Percentiles rank a stretch among this genome's conserved stretches.
Evolutionary conservation across 2,329 filamentous ascomycete genomes (phyloP).

Genomic region (Pseudopithomyces chartarum): DNA sequence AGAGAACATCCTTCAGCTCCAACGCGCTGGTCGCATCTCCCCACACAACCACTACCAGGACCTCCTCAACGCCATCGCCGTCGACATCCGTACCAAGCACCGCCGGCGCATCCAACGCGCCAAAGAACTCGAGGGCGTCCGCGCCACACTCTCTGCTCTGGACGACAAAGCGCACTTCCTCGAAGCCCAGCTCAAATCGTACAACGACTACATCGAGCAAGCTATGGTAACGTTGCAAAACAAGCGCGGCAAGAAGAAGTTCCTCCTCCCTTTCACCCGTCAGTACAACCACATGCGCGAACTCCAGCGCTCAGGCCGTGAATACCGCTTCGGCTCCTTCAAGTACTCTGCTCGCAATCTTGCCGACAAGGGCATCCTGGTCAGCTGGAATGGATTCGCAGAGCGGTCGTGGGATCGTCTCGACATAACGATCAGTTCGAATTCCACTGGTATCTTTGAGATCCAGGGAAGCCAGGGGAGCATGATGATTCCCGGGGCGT

Average conservation of each 20-base stretch:
- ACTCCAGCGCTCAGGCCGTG: conserved; percentile 86
- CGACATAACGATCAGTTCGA: conserved; percentile 91
- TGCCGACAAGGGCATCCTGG: conserved; percentile 90
- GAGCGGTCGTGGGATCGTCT: conserved; percentile 88
- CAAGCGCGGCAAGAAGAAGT: conserved; percentile 94
- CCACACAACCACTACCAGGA: conserved; percentile 93
- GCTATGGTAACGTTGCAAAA: conserved; percentile 96
- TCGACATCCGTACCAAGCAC: conserved; percentile 97
- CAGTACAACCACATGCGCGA: conserved; percentile 99
- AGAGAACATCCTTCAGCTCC: conserved; percentile 90
- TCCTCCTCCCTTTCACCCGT: conserved; percentile 94
- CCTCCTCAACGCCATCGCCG: conserved; percentile 93
- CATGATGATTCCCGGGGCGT: conserved; percentile 95
- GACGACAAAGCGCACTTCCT: conserved; percentile 89
- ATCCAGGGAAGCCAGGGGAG: conserved; percentile 89
- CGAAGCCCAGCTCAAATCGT: conserved; percentile 93
- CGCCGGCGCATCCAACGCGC: conserved; percentile 88
- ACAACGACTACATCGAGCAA: conserved; percentile 99
- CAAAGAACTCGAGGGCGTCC: conserved; percentile 84
- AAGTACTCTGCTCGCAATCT: conserved; percentile 93
- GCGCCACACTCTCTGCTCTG: conserved; percentile 74
- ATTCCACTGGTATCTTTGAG: conserved; percentile 91
- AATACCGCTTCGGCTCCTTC: conserved; percentile 96
- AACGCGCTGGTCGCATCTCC: conserved; percentile 84
- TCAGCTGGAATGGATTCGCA: conserved; percentile 84